Evolutionary conservation across 2,329 filamentous ascomycete species (phyloP), one percentile per base, ranked within the genome.

Genomic region (Neopestalotiopsis sp.): DNA sequence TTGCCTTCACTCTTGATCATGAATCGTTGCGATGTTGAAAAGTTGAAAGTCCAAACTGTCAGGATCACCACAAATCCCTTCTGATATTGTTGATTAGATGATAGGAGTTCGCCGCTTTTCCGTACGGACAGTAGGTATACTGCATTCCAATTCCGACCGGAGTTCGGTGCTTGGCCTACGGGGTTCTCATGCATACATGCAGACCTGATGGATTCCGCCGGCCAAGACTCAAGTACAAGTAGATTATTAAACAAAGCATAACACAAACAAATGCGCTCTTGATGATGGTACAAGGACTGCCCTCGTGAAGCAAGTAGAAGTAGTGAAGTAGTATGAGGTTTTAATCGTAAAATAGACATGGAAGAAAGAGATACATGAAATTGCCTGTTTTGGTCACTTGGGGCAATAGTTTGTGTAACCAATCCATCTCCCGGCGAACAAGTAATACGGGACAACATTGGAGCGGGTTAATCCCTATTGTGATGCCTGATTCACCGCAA

Each of bases 131-230:
- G 45, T 9, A 53, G 6, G 45, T 53, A 53, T 53, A 53, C 34
- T 17, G 45, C 45, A 53, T 53, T 53, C n/a, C 45, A 53, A 53
- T 53, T 53, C 45, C 45, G 45, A 53, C 45, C 45, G 45, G 45
- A 53, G 45, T 53, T 53, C 45, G 45, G 45, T 53, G 10, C 45
- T n/a, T 53, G 9, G 3, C 9, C 45, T n/a, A 17, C 17, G 45
- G 17, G 7, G 17, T 53, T 28, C 24, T 28, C 24, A 28, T 17
- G 45, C 45, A 20, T 49, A 49, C 42, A 53, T 53, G n/a, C 45
- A 53, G 14, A 9, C 17, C 17, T 53, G 20, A 24, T 20, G n/a
- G 20, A 24, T 20, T 3, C 17, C n/a, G 17, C 4, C n/a, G 6
- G 6, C 9, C 17, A 24, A 17, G 45, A 17, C 45, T 10, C 34